Percentiles rank a stretch among this genome's conserved stretches.
phyloP scores from a whole-genome alignment of 805 yeast genomes.

The Naumovozyma baii region DNA sequence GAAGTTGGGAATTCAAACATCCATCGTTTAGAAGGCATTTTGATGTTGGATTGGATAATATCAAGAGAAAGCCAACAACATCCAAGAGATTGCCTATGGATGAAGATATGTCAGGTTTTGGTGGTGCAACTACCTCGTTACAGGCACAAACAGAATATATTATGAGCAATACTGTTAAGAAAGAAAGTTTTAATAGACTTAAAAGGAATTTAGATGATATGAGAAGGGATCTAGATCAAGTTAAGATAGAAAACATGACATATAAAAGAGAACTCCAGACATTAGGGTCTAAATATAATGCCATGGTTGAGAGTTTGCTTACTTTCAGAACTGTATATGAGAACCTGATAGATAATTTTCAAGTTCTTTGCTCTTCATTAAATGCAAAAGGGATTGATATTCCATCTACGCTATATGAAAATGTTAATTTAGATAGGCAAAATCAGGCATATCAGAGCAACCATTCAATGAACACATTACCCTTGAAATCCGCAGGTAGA shows the following conservation, averaged over 20 bases:
- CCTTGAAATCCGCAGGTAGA: background rate
- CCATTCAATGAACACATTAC: background rate
- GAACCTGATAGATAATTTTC: conserved; percentile 44
- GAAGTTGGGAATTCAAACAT: conserved; percentile 89
- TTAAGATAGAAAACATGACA: conserved; percentile 18
- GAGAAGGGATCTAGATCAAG: conserved; percentile 18
- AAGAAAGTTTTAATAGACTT: conserved; percentile 21
- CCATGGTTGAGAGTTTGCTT: conserved; percentile 52
- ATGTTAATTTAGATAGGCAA: conserved; percentile 1
- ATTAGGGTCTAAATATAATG: conserved; percentile 50
- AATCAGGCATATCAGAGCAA: background rate
- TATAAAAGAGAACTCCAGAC: conserved; percentile 31
- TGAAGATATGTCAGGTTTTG: conserved; percentile 12
- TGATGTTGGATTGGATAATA: conserved; percentile 71
- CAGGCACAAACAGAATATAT: conserved; percentile 14
- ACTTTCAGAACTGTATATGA: conserved; percentile 49
- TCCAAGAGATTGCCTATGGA: conserved; percentile 35
- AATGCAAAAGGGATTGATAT: conserved; percentile 53
- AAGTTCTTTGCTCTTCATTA: conserved; percentile 40
- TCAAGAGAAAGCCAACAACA: conserved; percentile 70
- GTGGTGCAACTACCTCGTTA: conserved; percentile 15
- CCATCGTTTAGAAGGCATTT: conserved; percentile 76
- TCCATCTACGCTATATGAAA: conserved; percentile 35
- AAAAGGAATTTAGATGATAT: conserved; percentile 30
- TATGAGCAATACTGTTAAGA: conserved; percentile 19